Evolutionary conservation across 164 flowering plant genomes (phyloP), one percentile per base, ranked within the genome.

Genomic region (Magnolia kwangsiensis): DNA sequence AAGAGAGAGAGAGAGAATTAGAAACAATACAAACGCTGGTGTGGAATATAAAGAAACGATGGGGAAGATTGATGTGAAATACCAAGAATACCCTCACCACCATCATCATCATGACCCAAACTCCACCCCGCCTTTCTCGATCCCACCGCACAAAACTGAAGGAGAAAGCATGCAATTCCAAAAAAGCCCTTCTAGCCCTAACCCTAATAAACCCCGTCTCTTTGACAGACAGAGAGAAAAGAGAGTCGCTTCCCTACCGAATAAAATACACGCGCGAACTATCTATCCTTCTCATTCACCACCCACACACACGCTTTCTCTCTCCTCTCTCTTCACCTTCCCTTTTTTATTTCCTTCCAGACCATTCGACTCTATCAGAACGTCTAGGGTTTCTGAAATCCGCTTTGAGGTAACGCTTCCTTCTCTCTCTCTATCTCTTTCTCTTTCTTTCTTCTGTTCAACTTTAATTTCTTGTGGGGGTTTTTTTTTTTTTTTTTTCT

Each of bases 241-340:
- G n/a, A 14, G 19, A 23, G 51, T 45, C 27, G 16, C 27, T 51
- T 23, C 75, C 50, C 51, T 37, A 29, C 66, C 24, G 18, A 68
- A 58, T 16, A 67, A 66, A 27, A 24, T 18, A 49, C 37, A 10
- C 63, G 72, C 19, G 65, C 66, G 6, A 1, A 8, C 21, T 65
- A 37, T 50, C 75, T 51, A 64, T 64, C 72, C 50, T 51, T 20
- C 19, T 51, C 75, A 20, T 63, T 72, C 75, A 50, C 72, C 29
- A 55, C 61, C 18, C 61, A 16, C 18, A 37, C 45, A 37, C 45
- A 37, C 61, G 13, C 61, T 55, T 16, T 55, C 61, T 11, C 61
- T 16, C 18, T 55, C 61, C 61, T 55, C 18, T 55, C 61, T 16
- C 18, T 55, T 16, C 61, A 13, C 75, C 68, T 61, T 61, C 49